These are phyloP conservation scores for Solanum appendiculatum DNA, from an alignment of 257 asterid species.

Conservation along the genomic window DNA sequence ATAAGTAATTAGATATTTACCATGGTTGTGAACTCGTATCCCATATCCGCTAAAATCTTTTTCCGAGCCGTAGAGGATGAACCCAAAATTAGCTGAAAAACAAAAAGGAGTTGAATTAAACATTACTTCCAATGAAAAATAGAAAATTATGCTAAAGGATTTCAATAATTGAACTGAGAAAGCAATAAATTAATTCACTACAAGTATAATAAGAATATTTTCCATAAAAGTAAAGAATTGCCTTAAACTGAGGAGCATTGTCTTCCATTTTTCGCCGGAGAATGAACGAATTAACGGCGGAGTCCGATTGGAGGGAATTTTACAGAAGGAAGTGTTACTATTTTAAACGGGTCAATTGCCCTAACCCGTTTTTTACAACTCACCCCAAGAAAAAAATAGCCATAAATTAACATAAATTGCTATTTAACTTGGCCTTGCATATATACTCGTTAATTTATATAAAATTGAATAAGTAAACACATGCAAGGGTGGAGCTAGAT, in stretches of 20 bases:
- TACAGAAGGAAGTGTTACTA: background rate
- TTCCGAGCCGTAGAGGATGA: conserved; percentile 78
- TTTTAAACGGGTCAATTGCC: background rate
- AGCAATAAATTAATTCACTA: background rate
- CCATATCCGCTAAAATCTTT: conserved; percentile 64
- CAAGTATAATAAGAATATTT: background rate
- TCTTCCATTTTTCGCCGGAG: conserved; percentile 15
- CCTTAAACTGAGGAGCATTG: conserved; percentile 11
- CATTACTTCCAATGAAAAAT: background rate
- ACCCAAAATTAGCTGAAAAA: conserved; percentile 71
- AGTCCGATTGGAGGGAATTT: background rate
- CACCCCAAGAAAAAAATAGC: too few relatives aligned
- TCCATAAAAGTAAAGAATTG: background rate
- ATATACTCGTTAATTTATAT: too few relatives aligned
- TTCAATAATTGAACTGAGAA: background rate
- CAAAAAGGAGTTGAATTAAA: background rate
- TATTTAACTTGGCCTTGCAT: too few relatives aligned
- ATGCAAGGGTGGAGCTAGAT: too few relatives aligned
- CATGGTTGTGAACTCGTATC: conserved; percentile 59
- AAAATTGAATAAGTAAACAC: too few relatives aligned
- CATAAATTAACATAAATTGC: too few relatives aligned
- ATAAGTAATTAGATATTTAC: conserved; percentile 16
- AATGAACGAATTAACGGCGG: background rate
- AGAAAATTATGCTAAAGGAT: background rate
- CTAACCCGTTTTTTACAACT: background rate